Evolutionary conservation across 257 asterid species (phyloP).

Genomic region (Nemophila menziesii): DNA sequence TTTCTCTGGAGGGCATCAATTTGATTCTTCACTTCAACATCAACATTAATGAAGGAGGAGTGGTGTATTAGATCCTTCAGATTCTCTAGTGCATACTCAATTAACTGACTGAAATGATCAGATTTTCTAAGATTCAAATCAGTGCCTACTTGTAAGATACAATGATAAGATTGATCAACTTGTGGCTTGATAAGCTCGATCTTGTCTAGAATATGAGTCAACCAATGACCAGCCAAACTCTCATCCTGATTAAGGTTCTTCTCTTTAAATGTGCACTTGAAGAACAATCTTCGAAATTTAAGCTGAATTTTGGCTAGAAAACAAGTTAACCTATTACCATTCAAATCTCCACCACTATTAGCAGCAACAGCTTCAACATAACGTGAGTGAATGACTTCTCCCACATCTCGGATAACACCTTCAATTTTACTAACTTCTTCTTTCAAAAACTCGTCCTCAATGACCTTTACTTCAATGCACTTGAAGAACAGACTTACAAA

Average conservation of each 20-base stretch:
- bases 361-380: background rate
- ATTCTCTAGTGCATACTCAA: background rate
- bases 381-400: background rate
- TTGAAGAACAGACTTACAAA: background rate
- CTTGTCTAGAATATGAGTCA: background rate
- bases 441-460: too few species aligned
- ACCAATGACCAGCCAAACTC: background rate
- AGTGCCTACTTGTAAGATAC: background rate
- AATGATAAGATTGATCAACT: background rate
- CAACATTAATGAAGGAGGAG: too few species aligned
- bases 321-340: too few species aligned
- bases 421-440: too few species aligned
- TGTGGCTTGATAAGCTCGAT: background rate
- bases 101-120: background rate
- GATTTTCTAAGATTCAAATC: background rate
- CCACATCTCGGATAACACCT: background rate
- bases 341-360: too few species aligned
- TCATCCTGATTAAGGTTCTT: too few species aligned
- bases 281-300: too few species aligned
- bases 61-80: background rate
- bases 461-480: background rate
- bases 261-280: too few species aligned
- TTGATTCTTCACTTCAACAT: background rate
- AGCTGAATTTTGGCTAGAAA: too few species aligned
- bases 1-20: background rate